Evolutionary conservation across 108 stramenopile genomes (phyloP).

Genomic region (Skeletonema menzelii): DNA sequence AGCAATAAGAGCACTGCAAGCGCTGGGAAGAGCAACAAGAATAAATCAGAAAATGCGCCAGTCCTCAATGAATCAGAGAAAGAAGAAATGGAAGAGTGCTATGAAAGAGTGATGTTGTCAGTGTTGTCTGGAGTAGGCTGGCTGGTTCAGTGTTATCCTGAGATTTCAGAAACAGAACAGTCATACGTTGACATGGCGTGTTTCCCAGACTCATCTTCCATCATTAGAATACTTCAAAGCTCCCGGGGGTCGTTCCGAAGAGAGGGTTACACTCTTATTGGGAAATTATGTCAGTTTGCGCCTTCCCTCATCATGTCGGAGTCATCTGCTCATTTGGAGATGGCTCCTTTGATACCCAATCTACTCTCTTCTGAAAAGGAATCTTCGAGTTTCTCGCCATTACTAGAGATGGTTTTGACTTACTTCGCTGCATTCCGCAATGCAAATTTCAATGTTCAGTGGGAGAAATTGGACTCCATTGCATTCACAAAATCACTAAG

Average conservation of each 20-base stretch:
- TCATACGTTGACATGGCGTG: not conserved
- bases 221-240: constrained; percentile 49
- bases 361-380: constrained; percentile 70
- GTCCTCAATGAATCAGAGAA: constrained; percentile 47
- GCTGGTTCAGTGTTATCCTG: constrained; percentile 20
- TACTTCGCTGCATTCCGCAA: constrained; percentile 35
- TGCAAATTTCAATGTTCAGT: constrained; percentile 1
- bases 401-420: constrained; percentile 66
- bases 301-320: constrained; percentile 12
- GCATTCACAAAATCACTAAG: constrained; percentile 52
- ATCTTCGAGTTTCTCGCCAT: constrained; percentile 51
- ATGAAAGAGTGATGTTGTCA: constrained; percentile 64
- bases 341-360: constrained; percentile 52
- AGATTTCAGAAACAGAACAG: not conserved
- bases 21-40: constrained; percentile 3
- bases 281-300: constrained; percentile 54
- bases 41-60: constrained; percentile 2
- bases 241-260: constrained; percentile 59
- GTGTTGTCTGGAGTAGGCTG: constrained; percentile 25
- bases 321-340: constrained; percentile 16
- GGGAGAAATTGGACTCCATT: constrained; percentile 26
- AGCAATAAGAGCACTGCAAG: constrained; percentile 3
- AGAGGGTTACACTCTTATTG: constrained; percentile 55
- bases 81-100: constrained; percentile 75
- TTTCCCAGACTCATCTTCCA: constrained; percentile 21